These are phyloP conservation scores for Mucor velutinosus DNA, from an alignment of 371 early-diverging fungal genomes.

Conservation along the genomic window DNA sequence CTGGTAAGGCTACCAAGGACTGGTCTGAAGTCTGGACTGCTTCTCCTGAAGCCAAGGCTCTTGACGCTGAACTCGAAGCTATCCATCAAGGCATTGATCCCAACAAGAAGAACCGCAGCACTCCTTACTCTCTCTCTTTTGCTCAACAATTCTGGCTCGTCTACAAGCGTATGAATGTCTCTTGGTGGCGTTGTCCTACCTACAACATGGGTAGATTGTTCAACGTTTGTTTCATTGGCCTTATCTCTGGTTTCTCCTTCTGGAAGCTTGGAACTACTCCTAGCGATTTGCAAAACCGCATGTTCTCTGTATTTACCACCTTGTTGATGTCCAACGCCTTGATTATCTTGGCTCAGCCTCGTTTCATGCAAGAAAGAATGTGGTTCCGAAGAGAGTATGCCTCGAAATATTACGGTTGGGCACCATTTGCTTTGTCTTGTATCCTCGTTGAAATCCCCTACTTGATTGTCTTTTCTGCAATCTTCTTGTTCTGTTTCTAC, in stretches of 20 bases:
- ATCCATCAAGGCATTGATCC: slow-evolving; percentile 29
- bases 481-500: slow-evolving; percentile 70
- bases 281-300: slow-evolving; percentile 69
- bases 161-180: slow-evolving; percentile 62
- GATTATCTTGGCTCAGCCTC: slow-evolving; percentile 74
- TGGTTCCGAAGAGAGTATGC: slow-evolving; percentile 77
- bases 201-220: slow-evolving; percentile 71
- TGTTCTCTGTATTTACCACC: slow-evolving; percentile 76
- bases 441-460: slow-evolving; percentile 68
- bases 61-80: slow-evolving; percentile 41
- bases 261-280: slow-evolving; percentile 60
- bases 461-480: slow-evolving; percentile 50
- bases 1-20: slow-evolving; percentile 58
- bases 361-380: slow-evolving; percentile 70
- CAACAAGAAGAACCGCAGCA: slow-evolving; percentile 15
- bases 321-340: slow-evolving; percentile 66
- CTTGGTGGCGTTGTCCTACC: slow-evolving; percentile 68
- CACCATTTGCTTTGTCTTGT: slow-evolving; percentile 60
- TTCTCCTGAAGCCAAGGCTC: slow-evolving; percentile 48
- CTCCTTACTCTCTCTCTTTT: slow-evolving; percentile 39
- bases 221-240: slow-evolving; percentile 54
- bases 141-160: slow-evolving; percentile 58
- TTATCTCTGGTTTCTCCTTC: slow-evolving; percentile 80
- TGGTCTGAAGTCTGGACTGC: slow-evolving; percentile 67
- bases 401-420: slow-evolving; percentile 74